Evolutionary conservation across 306 rosid species (phyloP).

Genomic region (Sphenostylis stenocarpa): DNA sequence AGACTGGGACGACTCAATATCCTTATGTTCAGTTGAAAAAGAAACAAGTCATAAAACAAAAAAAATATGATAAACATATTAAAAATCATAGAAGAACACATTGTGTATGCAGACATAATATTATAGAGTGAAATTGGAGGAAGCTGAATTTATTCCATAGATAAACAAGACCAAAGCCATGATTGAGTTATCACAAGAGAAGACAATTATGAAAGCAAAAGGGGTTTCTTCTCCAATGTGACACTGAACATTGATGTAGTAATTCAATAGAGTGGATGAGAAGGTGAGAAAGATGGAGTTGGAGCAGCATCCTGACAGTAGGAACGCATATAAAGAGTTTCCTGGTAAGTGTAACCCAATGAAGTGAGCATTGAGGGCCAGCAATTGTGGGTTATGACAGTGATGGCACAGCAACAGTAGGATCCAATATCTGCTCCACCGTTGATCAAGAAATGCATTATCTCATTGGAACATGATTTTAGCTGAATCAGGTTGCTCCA

Average conservation of each 20-base stretch:
- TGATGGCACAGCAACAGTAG: constrained; percentile 44
- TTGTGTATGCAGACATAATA: too few relatives aligned
- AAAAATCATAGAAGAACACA: too few relatives aligned
- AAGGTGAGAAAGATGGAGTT: constrained; percentile 27
- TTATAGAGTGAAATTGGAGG: background rate
- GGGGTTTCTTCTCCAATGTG: too few relatives aligned
- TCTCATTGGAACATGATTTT: constrained; percentile 44
- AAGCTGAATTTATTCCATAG: background rate
- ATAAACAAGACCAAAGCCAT: background rate
- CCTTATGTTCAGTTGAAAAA: too few relatives aligned
- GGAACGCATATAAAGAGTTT: constrained; percentile 34
- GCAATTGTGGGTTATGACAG: constrained; percentile 42
- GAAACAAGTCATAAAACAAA: too few relatives aligned
- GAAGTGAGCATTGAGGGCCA: constrained; percentile 49
- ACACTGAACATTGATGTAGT: too few relatives aligned
- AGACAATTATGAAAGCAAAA: too few relatives aligned
- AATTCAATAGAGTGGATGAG: background rate
- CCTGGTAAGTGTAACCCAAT: constrained; percentile 37
- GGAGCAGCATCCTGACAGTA: constrained; percentile 37
- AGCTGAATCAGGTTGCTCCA: constrained; percentile 35
- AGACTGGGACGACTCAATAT: too few relatives aligned
- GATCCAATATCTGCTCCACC: constrained; percentile 32
- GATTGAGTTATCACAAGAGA: too few relatives aligned
- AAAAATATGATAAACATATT: too few relatives aligned
- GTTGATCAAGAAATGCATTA: constrained; percentile 32